A percentile compares a stretch with the other conserved stretches of the same genome.
Evolutionary conservation across 495 filamentous ascomycete genomes (phyloP).

Genomic region (Aspergillus hancockii): DNA sequence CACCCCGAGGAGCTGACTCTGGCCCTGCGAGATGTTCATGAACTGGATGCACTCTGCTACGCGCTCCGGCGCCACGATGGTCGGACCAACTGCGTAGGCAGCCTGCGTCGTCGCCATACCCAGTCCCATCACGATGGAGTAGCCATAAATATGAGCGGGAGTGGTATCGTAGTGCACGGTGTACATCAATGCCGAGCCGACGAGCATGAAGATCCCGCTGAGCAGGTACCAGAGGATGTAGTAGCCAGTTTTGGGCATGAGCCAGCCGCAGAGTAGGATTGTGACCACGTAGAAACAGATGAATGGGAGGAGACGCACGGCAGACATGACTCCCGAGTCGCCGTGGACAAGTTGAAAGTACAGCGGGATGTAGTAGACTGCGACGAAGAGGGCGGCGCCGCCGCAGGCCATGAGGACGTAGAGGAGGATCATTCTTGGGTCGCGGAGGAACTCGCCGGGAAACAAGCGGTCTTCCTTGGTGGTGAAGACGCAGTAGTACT

Average conservation of each 20-base stretch:
- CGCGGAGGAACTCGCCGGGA: no score
- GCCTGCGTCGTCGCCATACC: neutral
- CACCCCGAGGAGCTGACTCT: neutral
- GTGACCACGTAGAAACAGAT: slow-evolving; percentile 49
- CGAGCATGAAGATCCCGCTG: slow-evolving; percentile 46
- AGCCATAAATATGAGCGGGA: neutral
- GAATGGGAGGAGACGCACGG: slow-evolving; percentile 60
- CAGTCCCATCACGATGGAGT: neutral
- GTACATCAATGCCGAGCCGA: slow-evolving; percentile 55
- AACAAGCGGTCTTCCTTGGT: no score
- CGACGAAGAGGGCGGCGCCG: slow-evolving; percentile 24
- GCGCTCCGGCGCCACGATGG: neutral
- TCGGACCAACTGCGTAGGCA: neutral
- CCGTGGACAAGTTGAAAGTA: slow-evolving; percentile 60
- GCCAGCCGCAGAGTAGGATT: slow-evolving; percentile 47
- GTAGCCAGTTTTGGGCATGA: slow-evolving; percentile 50
- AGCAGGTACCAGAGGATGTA: slow-evolving; percentile 63
- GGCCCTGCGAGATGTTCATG: neutral
- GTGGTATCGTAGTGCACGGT: slow-evolving; percentile 31
- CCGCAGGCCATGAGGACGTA: no score
- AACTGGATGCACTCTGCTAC: neutral
- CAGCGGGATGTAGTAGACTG: slow-evolving; percentile 55
- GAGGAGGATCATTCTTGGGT: no score
- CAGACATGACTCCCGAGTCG: slow-evolving; percentile 50
- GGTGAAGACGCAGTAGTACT: no score